phyloP scores from a whole-genome alignment of 164 flowering plant genomes.

The Houttuynia cordata region DNA sequence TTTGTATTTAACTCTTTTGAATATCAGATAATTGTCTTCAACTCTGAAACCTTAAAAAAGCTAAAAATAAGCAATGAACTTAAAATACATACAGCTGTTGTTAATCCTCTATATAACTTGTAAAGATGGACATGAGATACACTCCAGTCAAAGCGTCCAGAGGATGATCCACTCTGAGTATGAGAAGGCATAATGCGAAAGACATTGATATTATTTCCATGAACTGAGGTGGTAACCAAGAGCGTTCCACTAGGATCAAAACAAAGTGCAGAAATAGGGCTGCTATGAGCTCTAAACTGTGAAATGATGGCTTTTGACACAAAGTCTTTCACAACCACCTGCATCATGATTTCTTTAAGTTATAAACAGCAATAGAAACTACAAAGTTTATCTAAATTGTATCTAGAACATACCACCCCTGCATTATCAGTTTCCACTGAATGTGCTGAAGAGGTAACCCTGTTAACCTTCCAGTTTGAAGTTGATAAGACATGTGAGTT shows the following conservation, averaged over 20 bases:
- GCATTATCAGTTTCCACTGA: constrained; percentile 59
- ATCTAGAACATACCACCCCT: constrained; percentile 53
- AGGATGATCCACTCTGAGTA: constrained; percentile 37
- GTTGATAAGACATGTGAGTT: constrained; percentile 61
- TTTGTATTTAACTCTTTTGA: background rate
- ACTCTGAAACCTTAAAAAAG: too few species aligned
- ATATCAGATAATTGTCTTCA: too few species aligned
- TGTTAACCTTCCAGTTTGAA: constrained; percentile 59
- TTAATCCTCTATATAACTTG: constrained; percentile 92
- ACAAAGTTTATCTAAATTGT: background rate
- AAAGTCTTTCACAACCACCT: constrained; percentile 85
- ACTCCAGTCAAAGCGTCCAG: constrained; percentile 56
- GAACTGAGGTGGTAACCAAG: constrained; percentile 84
- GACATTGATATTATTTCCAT: constrained; percentile 86
- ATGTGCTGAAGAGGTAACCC: constrained; percentile 29
- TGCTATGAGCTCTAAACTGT: constrained; percentile 86
- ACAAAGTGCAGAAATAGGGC: constrained; percentile 92
- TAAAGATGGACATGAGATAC: constrained; percentile 85
- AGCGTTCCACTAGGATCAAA: constrained; percentile 96
- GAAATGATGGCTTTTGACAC: constrained; percentile 60
- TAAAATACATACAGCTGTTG: constrained; percentile 63
- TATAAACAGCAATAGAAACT: background rate
- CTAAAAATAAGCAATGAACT: background rate
- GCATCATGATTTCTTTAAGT: constrained; percentile 11
- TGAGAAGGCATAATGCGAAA: constrained; percentile 78